Base-by-base conservation (phyloP, 2,329 filamentous ascomycete genomes). In the Trichoderma semiorbis region DNA sequence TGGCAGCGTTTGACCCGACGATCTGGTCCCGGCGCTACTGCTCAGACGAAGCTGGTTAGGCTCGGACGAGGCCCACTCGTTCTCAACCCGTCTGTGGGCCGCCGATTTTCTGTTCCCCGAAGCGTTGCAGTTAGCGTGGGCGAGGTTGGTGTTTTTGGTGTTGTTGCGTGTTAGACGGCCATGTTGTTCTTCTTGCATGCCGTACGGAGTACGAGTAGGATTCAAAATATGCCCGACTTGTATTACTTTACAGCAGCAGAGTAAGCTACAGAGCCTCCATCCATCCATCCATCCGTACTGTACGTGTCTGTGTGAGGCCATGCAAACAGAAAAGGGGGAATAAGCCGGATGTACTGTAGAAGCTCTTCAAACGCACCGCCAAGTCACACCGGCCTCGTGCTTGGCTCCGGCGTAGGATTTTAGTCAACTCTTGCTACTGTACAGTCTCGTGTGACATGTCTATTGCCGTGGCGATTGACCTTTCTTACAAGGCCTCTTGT, bases 11-110 rank as follows among this genome's bases (percentile, higher is more conserved):
- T 28, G 73, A 73, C 75, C 78, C 78, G 76, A 76, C 76, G 78
- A 79, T 80, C 75, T 80, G 78, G 79, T 79, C 78, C 75, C 75
- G 78, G 79, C 78, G 78, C 76, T 75, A 78, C 76, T 76, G 68
- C 70, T 58, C 62, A 78, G 73, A 76, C 78, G 78, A 78, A 79
- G 75, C 74, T 69, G 74, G 75, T 70, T 72, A 74, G 73, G 18
- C 58, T 58, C 61, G 64, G 67, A 32, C 32, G 53, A 26, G 75
- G 73, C 71, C 78, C 78, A 77, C 78, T 72, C 28, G 32, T 55
- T 16, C 32, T 71, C n/a, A 55, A 53, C 60, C 66, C 66, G 71
- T 50, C 30, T 61, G 65, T 65, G 66, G 66, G 60, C 64, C 71
- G 70, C 32, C 63, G 69, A 61, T 64, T 47, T 30, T 47, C 55